Percentiles rank a stretch among this genome's conserved stretches.
phyloP scores from a whole-genome alignment of 2,329 filamentous ascomycete species.

The Stagonosporopsis vannaccii region DNA sequence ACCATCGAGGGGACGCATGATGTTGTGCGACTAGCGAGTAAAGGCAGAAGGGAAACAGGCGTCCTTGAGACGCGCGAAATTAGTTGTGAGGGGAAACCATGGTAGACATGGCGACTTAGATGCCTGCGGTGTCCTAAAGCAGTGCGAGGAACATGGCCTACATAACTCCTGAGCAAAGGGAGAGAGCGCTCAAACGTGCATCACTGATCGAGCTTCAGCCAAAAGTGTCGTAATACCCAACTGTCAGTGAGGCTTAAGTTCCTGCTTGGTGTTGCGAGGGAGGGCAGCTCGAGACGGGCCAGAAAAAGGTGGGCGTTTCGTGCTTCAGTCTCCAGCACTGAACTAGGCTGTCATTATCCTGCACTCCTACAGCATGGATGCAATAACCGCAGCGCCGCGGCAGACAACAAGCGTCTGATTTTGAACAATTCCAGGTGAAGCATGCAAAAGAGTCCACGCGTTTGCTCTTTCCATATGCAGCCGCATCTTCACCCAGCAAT shows the following conservation, averaged over 20 bases:
- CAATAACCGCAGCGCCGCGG: not conserved
- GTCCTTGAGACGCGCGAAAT: not conserved
- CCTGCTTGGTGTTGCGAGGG: not conserved
- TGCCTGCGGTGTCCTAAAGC: conserved; percentile 1
- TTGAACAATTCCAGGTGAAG: not conserved
- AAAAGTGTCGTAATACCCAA: not conserved
- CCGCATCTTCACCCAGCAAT: conserved; percentile 8
- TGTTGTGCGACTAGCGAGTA: conserved; percentile 7
- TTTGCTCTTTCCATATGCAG: conserved; percentile 11
- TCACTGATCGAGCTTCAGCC: not conserved
- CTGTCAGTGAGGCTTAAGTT: not conserved
- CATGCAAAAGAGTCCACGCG: not conserved
- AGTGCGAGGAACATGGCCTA: not conserved
- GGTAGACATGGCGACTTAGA: not conserved
- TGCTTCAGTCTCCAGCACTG: conserved; percentile 5
- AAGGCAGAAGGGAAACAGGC: not conserved
- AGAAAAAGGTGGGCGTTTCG: conserved; percentile 1
- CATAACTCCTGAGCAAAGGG: not conserved
- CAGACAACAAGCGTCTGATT: conserved; percentile 1
- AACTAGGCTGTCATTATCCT: not conserved
- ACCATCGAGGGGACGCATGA: not conserved
- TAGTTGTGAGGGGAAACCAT: not conserved
- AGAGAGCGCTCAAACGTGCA: not conserved
- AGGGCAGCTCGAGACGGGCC: not conserved
- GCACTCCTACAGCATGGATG: not conserved